phyloP scores from a whole-genome alignment of 1,139 yeast genomes.

The Arxiozyma slooffiae region DNA sequence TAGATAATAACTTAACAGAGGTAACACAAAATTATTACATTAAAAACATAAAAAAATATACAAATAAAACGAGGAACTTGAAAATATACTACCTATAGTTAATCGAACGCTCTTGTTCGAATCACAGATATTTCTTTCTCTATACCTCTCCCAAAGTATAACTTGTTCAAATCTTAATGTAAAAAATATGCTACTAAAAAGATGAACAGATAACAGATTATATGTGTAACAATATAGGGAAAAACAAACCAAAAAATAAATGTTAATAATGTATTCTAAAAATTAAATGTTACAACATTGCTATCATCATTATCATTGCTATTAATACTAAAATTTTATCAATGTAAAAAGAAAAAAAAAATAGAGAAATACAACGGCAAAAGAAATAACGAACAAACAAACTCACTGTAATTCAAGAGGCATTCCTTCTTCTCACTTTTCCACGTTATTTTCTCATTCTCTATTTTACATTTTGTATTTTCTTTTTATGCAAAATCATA shows the following conservation, averaged over 20 bases:
- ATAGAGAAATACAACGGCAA: background rate
- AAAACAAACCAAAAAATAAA: background rate
- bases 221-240: background rate
- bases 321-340: background rate
- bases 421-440: background rate
- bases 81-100: background rate
- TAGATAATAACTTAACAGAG: no score
- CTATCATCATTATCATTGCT: background rate
- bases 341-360: background rate
- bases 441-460: no score
- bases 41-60: background rate
- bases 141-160: background rate
- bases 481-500: background rate
- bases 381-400: background rate
- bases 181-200: no score
- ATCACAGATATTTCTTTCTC: no score
- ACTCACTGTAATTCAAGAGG: no score
- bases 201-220: no score
- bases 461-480: background rate
- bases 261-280: background rate
- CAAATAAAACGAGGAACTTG: background rate
- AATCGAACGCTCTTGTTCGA: background rate
- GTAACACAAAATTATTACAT: no score
- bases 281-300: background rate
- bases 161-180: no score